A percentile compares a stretch with the other conserved stretches of the same genome.
Conservation (phyloP, 2,329 filamentous ascomycete species). For the Geoglossum cookeanum region DNA sequence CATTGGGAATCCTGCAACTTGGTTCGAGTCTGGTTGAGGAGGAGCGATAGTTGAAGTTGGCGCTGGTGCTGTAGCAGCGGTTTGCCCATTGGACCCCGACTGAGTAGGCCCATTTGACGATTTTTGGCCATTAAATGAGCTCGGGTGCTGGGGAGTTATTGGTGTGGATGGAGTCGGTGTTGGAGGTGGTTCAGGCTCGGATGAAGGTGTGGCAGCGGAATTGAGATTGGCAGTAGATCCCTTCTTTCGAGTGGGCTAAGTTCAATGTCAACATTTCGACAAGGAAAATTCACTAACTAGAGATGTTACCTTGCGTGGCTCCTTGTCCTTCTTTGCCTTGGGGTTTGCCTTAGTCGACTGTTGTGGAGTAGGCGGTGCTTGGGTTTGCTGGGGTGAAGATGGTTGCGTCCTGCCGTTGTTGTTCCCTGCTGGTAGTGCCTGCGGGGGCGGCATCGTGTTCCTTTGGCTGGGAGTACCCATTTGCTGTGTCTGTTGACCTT, state of each 20-base stretch:
- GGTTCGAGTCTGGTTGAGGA: constrained; percentile 4
- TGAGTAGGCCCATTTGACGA: constrained; percentile 18
- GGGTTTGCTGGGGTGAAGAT: constrained; percentile 25
- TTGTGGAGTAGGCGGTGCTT: constrained; percentile 41
- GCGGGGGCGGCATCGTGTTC: constrained; percentile 30
- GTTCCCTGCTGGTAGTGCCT: constrained; percentile 23
- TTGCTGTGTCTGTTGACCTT: constrained; percentile 13
- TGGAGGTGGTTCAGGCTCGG: constrained; percentile 27
- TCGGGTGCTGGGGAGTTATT: constrained; percentile 27
- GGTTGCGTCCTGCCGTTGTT: constrained; percentile 22
- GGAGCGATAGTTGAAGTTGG: constrained; percentile 1
- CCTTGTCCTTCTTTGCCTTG: constrained; percentile 40
- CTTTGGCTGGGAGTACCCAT: constrained; percentile 39
- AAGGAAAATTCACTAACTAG: constrained; percentile 4
- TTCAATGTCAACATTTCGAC: constrained; percentile 3
- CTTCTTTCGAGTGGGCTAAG: constrained; percentile 25
- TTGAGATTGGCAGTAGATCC: constrained; percentile 18
- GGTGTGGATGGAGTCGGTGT: constrained; percentile 30
- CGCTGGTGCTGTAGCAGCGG: not conserved
- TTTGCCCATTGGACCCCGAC: constrained; percentile 5
- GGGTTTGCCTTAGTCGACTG: constrained; percentile 38
- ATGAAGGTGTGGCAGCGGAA: constrained; percentile 24
- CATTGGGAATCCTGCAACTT: constrained; percentile 4
- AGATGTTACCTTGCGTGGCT: constrained; percentile 29
- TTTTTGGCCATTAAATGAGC: constrained; percentile 24